Evolutionary conservation across 768 basidiomycete genomes (phyloP).

Genomic region (Chalciporus pseudorubinellus): DNA sequence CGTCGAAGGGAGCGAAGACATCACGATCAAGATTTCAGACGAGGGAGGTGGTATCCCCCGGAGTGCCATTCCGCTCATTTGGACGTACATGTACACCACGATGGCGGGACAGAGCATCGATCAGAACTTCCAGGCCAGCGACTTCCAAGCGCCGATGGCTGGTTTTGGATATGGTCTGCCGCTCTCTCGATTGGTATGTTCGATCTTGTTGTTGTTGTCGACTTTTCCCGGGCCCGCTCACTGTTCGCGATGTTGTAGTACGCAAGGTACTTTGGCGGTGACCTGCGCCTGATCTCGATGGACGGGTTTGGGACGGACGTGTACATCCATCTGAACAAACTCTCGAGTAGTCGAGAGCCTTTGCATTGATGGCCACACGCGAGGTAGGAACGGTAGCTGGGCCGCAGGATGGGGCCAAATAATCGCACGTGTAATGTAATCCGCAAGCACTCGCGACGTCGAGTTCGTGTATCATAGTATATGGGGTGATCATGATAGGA

Average conservation of each 20-base stretch:
- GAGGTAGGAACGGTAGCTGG: too few relatives aligned
- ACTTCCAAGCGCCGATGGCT: conserved; percentile 98
- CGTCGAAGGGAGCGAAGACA: conserved; percentile 96
- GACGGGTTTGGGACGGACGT: conserved; percentile 97
- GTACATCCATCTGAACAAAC: conserved; percentile 85
- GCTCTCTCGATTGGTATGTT: conserved; percentile 79
- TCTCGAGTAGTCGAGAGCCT: conserved; percentile 81
- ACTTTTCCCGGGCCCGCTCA: neutral
- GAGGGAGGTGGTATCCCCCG: conserved; percentile 90
- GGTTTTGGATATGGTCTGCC: conserved; percentile 95
- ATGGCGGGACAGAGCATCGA: conserved; percentile 71
- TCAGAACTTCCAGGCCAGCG: conserved; percentile 73
- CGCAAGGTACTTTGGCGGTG: conserved; percentile 93
- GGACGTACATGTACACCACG: conserved; percentile 98
- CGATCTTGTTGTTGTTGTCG: neutral
- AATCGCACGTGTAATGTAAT: too few relatives aligned
- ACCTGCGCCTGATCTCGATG: conserved; percentile 93
- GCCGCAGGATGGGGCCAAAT: too few relatives aligned
- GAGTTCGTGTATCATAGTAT: too few relatives aligned
- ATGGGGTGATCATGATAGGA: too few relatives aligned
- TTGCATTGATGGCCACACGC: conserved; percentile 38
- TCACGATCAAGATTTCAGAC: conserved; percentile 98
- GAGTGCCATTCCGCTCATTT: conserved; percentile 88
- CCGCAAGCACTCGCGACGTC: too few relatives aligned
- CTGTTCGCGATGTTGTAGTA: conserved; percentile 48